Evolutionary conservation across 2,329 filamentous ascomycete genomes (phyloP).

Genomic region (Shiraia sp.): DNA sequence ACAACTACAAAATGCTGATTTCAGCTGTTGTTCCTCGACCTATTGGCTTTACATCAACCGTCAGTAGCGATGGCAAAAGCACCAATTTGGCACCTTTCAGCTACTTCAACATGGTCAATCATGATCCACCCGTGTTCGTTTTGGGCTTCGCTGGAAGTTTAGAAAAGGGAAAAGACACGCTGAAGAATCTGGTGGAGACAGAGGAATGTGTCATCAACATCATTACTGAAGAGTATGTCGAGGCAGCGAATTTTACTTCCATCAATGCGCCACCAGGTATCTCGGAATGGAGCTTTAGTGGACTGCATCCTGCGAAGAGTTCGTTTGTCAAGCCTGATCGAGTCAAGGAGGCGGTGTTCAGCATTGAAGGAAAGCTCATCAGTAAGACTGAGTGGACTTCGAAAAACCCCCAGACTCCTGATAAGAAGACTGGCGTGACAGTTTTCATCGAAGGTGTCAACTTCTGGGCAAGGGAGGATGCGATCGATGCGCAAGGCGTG

Average conservation of each 20-base stretch:
- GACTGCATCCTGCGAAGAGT: conserved; percentile 71
- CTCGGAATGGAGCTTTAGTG: conserved; percentile 79
- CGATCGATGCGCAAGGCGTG: conserved; percentile 75
- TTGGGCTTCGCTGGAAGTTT: conserved; percentile 63
- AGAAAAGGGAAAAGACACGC: conserved; percentile 73
- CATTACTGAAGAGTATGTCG: conserved; percentile 79
- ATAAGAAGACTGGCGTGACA: conserved; percentile 74
- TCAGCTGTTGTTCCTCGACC: conserved; percentile 81
- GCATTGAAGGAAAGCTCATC: conserved; percentile 78
- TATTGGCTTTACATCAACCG: conserved; percentile 67
- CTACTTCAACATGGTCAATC: conserved; percentile 81
- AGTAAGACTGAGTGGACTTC: conserved; percentile 78
- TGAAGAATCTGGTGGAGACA: conserved; percentile 72
- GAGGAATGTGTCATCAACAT: conserved; percentile 81
- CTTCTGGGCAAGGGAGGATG: conserved; percentile 91
- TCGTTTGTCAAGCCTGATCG: conserved; percentile 70
- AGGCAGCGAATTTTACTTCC: conserved; percentile 81
- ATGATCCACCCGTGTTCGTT: conserved; percentile 84
- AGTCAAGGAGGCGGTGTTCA: conserved; percentile 81
- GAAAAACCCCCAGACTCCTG: conserved; percentile 60
- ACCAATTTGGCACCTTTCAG: conserved; percentile 86
- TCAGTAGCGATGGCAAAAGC: conserved; percentile 62
- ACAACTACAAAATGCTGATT: conserved; percentile 94
- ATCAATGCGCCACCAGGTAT: conserved; percentile 77
- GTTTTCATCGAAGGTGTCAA: conserved; percentile 79